phyloP scores from a whole-genome alignment of 2,329 filamentous ascomycete genomes.

The Rutstroemia sp. region DNA sequence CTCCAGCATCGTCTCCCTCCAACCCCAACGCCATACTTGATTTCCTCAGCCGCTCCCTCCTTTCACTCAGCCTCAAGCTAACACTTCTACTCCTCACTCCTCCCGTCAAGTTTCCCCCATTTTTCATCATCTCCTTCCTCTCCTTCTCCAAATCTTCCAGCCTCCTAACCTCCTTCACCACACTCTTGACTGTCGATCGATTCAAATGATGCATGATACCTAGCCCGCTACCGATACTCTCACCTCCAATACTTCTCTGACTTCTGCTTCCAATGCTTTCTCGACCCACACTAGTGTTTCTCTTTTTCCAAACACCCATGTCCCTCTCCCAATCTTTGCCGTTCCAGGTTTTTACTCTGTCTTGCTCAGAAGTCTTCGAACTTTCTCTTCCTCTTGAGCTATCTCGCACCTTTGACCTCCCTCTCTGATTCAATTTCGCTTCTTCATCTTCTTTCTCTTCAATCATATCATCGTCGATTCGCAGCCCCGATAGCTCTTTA shows the following conservation, averaged over 20 bases:
- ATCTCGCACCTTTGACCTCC: no score
- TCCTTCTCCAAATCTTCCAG: constrained; percentile 10
- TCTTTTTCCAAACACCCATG: constrained; percentile 11
- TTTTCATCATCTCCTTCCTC: background rate
- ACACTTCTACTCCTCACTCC: background rate
- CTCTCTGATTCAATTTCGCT: background rate
- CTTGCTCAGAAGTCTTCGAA: background rate
- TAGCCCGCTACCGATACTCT: background rate
- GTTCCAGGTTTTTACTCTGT: constrained; percentile 25
- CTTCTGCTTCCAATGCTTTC: constrained; percentile 1
- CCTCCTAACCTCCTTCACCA: constrained; percentile 4
- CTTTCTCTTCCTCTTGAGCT: no score
- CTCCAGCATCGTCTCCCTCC: no score
- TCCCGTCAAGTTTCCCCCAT: constrained; percentile 1
- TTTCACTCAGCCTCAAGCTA: background rate
- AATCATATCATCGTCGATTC: background rate
- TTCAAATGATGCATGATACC: background rate
- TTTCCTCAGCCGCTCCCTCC: background rate
- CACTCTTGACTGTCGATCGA: background rate
- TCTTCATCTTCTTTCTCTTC: background rate
- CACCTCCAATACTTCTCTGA: background rate
- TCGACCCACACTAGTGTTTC: background rate
- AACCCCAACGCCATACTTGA: no score
- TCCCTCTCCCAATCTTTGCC: constrained; percentile 25
- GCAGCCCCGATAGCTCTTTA: background rate